A percentile compares a stretch with the other conserved stretches of the same genome.
These are phyloP conservation scores for Vigna radiata DNA, from an alignment of 306 rosid species.

Conservation along the genomic window DNA sequence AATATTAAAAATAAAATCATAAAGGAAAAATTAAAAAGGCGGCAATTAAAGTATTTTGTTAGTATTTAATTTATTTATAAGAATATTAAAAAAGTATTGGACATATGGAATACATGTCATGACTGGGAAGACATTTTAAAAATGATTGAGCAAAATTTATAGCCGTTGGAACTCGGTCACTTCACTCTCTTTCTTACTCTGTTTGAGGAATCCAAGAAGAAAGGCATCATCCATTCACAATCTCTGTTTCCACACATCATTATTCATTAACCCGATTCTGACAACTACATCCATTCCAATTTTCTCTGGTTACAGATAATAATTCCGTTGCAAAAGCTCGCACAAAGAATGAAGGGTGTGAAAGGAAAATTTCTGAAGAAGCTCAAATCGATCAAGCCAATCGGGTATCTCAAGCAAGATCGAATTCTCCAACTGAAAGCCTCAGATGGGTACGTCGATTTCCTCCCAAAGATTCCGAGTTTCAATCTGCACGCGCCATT, in stretches of 20 bases:
- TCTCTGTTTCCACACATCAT: neutral
- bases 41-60: no score
- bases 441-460: constrained; percentile 63
- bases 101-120: constrained; percentile 11
- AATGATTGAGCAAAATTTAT: constrained; percentile 7
- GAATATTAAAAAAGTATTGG: neutral
- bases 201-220: constrained; percentile 31
- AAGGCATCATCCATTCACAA: neutral
- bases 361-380: constrained; percentile 79
- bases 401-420: constrained; percentile 65
- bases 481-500: constrained; percentile 35
- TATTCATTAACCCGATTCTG: neutral
- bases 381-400: constrained; percentile 76
- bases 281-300: neutral
- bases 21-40: no score
- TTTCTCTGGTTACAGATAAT: constrained; percentile 21
- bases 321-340: neutral
- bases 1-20: no score
- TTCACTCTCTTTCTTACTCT: neutral
- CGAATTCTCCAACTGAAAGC: constrained; percentile 71
- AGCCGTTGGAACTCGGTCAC: constrained; percentile 52
- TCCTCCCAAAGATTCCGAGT: constrained; percentile 44
- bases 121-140: neutral
- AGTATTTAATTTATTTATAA: no score
- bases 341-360: constrained; percentile 63